Evolutionary conservation across 345 rosid genomes (phyloP).

Genomic region (Brassica cretica): DNA sequence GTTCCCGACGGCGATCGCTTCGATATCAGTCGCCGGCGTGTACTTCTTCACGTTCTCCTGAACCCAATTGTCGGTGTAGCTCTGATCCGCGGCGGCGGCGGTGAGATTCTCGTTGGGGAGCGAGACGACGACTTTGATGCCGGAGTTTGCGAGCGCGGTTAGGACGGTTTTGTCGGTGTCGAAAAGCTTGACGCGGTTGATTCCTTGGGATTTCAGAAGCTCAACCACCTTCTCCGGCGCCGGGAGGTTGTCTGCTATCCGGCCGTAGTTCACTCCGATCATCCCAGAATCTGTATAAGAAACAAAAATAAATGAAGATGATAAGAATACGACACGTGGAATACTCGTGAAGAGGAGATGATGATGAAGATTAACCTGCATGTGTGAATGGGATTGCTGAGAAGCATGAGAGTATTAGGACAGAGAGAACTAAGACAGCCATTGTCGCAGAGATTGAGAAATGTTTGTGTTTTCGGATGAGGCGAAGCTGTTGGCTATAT

Average conservation of each 20-base stretch:
- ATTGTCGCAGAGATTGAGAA: slow-evolving; percentile 21
- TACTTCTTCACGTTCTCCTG: slow-evolving; percentile 56
- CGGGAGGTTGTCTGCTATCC: slow-evolving; percentile 74
- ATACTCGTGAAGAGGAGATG: slow-evolving; percentile 18
- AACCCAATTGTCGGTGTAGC: slow-evolving; percentile 82
- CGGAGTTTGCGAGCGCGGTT: slow-evolving; percentile 64
- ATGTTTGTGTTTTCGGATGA: slow-evolving; percentile 11
- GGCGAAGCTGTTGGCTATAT: slow-evolving; percentile 18
- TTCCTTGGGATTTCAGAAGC: slow-evolving; percentile 63
- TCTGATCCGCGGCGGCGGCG: slow-evolving; percentile 64
- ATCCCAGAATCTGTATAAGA: slow-evolving; percentile 46
- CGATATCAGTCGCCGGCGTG: slow-evolving; percentile 63
- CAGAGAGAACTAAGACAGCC: slow-evolving; percentile 13
- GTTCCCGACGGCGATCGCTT: slow-evolving; percentile 86
- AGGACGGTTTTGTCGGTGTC: slow-evolving; percentile 74
- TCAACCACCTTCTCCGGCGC: slow-evolving; percentile 65
- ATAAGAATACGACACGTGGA: not conserved
- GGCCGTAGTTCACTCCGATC: slow-evolving; percentile 85
- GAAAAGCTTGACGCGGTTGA: slow-evolving; percentile 63
- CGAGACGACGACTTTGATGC: slow-evolving; percentile 63
- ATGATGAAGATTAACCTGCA: slow-evolving; percentile 42
- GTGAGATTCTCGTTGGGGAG: slow-evolving; percentile 84
- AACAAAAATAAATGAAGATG: slow-evolving; percentile 12
- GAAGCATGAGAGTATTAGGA: slow-evolving; percentile 38
- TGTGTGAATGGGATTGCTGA: slow-evolving; percentile 24